A percentile compares a stretch with the other conserved stretches of the same genome.
Evolutionary conservation across 2,329 filamentous ascomycete genomes (phyloP).

Genomic region (Davidsoniella eucalypti): DNA sequence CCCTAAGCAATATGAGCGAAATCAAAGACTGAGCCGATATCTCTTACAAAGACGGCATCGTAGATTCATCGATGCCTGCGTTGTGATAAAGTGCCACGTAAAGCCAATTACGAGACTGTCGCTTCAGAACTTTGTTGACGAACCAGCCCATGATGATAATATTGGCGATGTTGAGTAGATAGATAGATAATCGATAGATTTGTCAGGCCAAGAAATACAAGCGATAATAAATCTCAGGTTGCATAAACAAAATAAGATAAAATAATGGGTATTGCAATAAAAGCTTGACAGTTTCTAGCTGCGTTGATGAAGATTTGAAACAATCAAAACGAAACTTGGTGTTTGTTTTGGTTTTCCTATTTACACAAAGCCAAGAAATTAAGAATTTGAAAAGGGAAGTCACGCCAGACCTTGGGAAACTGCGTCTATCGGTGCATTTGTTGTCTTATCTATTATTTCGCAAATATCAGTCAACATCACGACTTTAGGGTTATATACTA

Average conservation of each 20-base stretch:
- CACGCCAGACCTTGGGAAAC: too few species aligned
- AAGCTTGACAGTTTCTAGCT: background rate
- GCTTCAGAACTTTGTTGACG: slow-evolving; percentile 3
- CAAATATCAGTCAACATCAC: too few species aligned
- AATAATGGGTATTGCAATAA: background rate
- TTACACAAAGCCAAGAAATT: too few species aligned
- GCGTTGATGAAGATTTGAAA: background rate
- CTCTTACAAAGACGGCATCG: background rate
- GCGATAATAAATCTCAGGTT: background rate
- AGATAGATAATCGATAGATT: background rate
- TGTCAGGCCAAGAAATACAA: background rate
- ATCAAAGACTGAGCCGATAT: background rate
- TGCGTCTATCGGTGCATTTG: too few species aligned
- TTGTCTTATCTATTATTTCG: too few species aligned
- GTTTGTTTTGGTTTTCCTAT: too few species aligned
- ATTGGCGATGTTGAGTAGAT: background rate
- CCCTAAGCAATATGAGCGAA: background rate
- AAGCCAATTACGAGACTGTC: slow-evolving; percentile 4
- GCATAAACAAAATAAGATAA: background rate
- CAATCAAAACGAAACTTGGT: too few species aligned
- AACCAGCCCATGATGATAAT: slow-evolving; percentile 9
- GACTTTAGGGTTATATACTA: too few species aligned
- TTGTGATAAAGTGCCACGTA: slow-evolving; percentile 9
- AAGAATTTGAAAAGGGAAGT: too few species aligned
- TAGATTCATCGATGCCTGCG: background rate